Evolutionary conservation across 768 basidiomycete genomes (phyloP).

Genomic region (Pleurotus cornucopiae): DNA sequence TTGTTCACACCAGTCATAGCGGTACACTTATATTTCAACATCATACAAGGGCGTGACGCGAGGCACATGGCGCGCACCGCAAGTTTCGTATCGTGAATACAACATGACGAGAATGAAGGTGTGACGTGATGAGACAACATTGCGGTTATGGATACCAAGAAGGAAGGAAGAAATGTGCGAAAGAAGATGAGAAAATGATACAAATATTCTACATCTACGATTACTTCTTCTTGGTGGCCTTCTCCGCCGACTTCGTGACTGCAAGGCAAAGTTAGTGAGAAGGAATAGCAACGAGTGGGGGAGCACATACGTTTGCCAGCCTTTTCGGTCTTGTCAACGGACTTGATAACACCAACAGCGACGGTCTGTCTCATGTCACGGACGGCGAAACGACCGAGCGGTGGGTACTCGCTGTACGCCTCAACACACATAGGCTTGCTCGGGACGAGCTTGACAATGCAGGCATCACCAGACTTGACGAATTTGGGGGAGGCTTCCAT

Average conservation of each 20-base stretch:
- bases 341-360: constrained; percentile 98
- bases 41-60: constrained; percentile 9
- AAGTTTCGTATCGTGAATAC: constrained; percentile 36
- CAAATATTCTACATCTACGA: constrained; percentile 69
- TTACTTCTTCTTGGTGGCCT: constrained; percentile 95
- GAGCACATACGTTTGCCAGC: constrained; percentile 70
- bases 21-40: constrained; percentile 9
- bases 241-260: constrained; percentile 96
- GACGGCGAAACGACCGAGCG: constrained; percentile 98
- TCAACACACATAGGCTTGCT: constrained; percentile 96
- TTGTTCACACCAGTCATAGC: no score
- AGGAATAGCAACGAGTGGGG: background rate
- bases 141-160: constrained; percentile 32
- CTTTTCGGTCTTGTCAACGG: constrained; percentile 93
- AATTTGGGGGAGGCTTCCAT: constrained; percentile 90
- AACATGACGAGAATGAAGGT: constrained; percentile 34
- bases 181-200: constrained; percentile 52
- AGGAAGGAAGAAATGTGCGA: constrained; percentile 40
- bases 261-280: constrained; percentile 3
- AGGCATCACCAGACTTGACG: constrained; percentile 99
- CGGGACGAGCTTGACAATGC: constrained; percentile 96
- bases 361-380: constrained; percentile 99
- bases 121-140: constrained; percentile 14
- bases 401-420: constrained; percentile 96
- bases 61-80: constrained; percentile 7